Conservation (phyloP, 1,284 basidiomycete species). For the Prillingera fragicola region DNA sequence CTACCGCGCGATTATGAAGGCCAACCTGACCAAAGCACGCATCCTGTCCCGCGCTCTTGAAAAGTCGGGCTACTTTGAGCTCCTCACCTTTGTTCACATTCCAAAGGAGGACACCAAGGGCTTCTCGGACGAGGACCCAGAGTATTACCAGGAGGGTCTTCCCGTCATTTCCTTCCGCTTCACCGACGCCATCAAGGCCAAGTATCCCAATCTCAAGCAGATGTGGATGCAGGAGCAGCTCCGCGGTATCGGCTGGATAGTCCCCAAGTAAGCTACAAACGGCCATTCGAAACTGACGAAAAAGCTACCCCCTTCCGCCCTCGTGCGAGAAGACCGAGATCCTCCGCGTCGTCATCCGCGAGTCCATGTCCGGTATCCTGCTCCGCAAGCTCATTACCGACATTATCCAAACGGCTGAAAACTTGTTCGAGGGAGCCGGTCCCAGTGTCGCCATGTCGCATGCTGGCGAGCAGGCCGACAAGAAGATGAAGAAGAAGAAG, state of each 20-base stretch:
- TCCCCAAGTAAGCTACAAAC: slow-evolving; percentile 55
- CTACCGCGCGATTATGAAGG: slow-evolving; percentile 64
- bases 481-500: too few relatives aligned
- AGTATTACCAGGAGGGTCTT: slow-evolving; percentile 54
- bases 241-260: slow-evolving; percentile 57
- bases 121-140: slow-evolving; percentile 25
- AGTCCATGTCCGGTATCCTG: slow-evolving; percentile 51
- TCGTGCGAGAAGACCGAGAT: slow-evolving; percentile 65
- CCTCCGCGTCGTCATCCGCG: slow-evolving; percentile 77
- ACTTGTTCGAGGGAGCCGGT: too few relatives aligned
- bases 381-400: slow-evolving; percentile 37
- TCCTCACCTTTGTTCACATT: slow-evolving; percentile 51
- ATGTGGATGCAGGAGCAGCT: slow-evolving; percentile 69
- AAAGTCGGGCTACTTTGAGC: slow-evolving; percentile 64
- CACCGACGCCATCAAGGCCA: slow-evolving; percentile 65
- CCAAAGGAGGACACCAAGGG: slow-evolving; percentile 13
- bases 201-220: slow-evolving; percentile 73
- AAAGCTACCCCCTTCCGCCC: slow-evolving; percentile 67
- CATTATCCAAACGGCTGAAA: slow-evolving; percentile 35
- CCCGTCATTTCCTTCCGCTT: slow-evolving; percentile 91
- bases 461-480: too few relatives aligned
- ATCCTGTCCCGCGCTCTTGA: slow-evolving; percentile 82
- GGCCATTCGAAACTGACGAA: slow-evolving; percentile 9
- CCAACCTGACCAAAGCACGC: slow-evolving; percentile 76
- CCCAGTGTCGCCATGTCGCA: too few relatives aligned